Conservation (phyloP, 371 early-diverging fungal species). For the Batrachochytrium dendrobatidis region DNA sequence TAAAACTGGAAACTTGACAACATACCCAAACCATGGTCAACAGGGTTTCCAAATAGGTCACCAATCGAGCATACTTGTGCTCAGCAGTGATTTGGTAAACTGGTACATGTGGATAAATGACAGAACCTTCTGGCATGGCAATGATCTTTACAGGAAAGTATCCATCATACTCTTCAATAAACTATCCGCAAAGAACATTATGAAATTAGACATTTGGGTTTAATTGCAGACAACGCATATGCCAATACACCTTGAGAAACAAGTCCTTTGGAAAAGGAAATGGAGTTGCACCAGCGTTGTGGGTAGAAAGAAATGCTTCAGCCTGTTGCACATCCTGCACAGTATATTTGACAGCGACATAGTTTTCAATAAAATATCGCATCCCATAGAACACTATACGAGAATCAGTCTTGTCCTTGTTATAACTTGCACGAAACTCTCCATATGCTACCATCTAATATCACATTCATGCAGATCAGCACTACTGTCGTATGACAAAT, state of each 20-base stretch:
- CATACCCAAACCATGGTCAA: conserved; percentile 72
- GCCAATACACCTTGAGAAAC: conserved; percentile 49
- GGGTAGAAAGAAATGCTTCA: conserved; percentile 59
- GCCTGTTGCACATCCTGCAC: conserved; percentile 54
- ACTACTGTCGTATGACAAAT: neutral
- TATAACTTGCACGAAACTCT: conserved; percentile 61
- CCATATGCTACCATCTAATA: conserved; percentile 66
- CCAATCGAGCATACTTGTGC: conserved; percentile 59
- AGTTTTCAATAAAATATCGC: conserved; percentile 66
- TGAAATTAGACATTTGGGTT: conserved; percentile 1
- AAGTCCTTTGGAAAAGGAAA: conserved; percentile 72
- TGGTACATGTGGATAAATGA: conserved; percentile 67
- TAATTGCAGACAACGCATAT: neutral
- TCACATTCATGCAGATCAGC: neutral
- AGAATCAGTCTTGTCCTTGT: conserved; percentile 54
- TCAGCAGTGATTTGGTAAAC: conserved; percentile 67
- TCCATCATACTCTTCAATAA: conserved; percentile 63
- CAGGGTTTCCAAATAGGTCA: conserved; percentile 73
- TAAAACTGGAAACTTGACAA: neutral
- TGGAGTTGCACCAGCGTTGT: conserved; percentile 49
- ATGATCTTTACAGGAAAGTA: conserved; percentile 74
- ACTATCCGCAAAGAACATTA: conserved; percentile 25
- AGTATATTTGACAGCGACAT: conserved; percentile 57
- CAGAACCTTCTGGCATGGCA: conserved; percentile 66
- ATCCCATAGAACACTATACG: conserved; percentile 78